Percentiles rank a stretch among this genome's conserved stretches.
Conservation (phyloP, 306 rosid genomes). For the Cajanus cajan region DNA sequence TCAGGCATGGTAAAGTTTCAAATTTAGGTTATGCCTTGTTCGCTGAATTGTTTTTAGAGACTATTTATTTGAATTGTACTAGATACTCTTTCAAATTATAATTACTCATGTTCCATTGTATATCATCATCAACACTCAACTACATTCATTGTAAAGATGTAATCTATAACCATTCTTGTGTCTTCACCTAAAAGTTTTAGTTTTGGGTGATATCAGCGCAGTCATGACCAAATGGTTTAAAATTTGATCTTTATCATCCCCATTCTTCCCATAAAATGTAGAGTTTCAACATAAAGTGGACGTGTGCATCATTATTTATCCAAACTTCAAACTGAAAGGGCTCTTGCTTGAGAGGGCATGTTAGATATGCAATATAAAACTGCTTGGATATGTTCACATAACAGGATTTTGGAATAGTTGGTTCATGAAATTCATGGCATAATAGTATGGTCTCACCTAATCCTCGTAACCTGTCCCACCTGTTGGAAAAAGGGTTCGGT, state of each 20-base stretch:
- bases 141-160: neutral
- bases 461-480: neutral
- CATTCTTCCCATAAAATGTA: neutral
- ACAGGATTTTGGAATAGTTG: neutral
- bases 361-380: neutral
- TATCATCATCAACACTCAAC: neutral
- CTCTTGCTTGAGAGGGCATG: neutral
- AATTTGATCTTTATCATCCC: neutral
- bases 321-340: neutral
- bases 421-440: neutral
- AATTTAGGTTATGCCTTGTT: neutral
- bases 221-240: neutral
- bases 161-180: neutral
- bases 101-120: neutral
- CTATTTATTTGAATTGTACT: neutral
- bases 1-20: conserved; percentile 49
- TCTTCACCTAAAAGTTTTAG: neutral
- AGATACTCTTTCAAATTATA: neutral
- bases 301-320: neutral
- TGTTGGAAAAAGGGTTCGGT: neutral
- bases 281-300: neutral
- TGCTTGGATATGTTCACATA: neutral
- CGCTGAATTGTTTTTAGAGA: neutral
- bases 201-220: neutral
- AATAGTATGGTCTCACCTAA: neutral